These are phyloP conservation scores for Medicago ruthenica DNA, from an alignment of 306 rosid species.

Conservation along the genomic window DNA sequence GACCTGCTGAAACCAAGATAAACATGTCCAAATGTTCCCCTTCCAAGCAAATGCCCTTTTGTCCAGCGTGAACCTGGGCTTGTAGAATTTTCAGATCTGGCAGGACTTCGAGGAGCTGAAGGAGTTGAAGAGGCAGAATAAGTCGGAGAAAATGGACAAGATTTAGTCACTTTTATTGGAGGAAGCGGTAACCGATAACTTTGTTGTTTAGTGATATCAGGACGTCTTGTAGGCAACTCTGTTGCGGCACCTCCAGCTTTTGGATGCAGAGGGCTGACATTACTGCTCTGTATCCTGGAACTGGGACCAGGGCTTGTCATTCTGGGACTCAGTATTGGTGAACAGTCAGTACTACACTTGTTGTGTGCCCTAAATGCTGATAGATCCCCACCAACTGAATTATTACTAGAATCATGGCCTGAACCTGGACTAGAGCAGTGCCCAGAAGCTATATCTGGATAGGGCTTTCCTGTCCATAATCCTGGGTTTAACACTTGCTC, in stretches of 20 bases:
- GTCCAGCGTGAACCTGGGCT: conserved; percentile 90
- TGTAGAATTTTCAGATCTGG: conserved; percentile 73
- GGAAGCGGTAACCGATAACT: conserved; percentile 86
- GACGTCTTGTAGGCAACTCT: conserved; percentile 64
- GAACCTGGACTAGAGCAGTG: conserved; percentile 77
- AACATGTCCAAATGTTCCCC: conserved; percentile 95
- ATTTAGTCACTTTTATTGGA: conserved; percentile 63
- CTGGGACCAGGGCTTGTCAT: conserved; percentile 84
- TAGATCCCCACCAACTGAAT: conserved; percentile 76
- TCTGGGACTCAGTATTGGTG: conserved; percentile 85
- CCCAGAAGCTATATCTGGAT: conserved; percentile 74
- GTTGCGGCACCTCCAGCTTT: conserved; percentile 61
- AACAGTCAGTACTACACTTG: conserved; percentile 79
- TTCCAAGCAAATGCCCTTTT: conserved; percentile 89
- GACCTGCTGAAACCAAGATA: conserved; percentile 93
- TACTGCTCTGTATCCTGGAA: conserved; percentile 89
- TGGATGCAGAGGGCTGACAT: conserved; percentile 87
- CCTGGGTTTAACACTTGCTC: conserved; percentile 67
- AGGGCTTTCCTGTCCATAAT: conserved; percentile 59
- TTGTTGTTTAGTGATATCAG: conserved; percentile 72
- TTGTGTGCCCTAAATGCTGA: conserved; percentile 63
- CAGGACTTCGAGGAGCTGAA: conserved; percentile 86
- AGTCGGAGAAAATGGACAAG: conserved; percentile 70
- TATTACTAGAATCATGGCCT: conserved; percentile 80
- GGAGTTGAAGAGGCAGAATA: conserved; percentile 88